These are phyloP conservation scores for Crithidia thermophila DNA, from an alignment of 208 protist genomes.

Conservation along the genomic window DNA sequence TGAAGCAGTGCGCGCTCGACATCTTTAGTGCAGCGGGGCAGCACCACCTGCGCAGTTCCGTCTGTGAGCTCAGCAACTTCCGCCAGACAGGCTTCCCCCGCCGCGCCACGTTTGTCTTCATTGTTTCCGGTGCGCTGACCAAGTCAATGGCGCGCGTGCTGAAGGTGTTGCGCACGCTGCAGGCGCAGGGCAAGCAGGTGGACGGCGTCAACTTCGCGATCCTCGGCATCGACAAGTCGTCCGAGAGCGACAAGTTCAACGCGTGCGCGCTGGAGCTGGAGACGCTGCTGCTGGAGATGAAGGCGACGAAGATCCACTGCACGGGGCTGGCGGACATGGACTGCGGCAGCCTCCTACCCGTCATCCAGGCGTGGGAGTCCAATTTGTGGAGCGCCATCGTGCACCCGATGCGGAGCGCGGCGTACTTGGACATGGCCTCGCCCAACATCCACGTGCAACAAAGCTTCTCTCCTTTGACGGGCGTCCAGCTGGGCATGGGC, in stretches of 20 bases:
- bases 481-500: neutral
- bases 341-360: slow-evolving; percentile 17
- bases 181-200: slow-evolving; percentile 22
- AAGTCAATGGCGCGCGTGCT: slow-evolving; percentile 43
- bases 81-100: slow-evolving; percentile 45
- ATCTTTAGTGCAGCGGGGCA: slow-evolving; percentile 26
- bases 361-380: slow-evolving; percentile 43
- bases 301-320: slow-evolving; percentile 51
- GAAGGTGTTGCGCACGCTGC: slow-evolving; percentile 33
- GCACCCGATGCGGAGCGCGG: slow-evolving; percentile 36
- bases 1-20: slow-evolving; percentile 36
- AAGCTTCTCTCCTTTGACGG: slow-evolving; percentile 6
- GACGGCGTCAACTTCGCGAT: slow-evolving; percentile 53
- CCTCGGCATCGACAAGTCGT: slow-evolving; percentile 47
- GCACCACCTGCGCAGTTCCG: slow-evolving; percentile 42
- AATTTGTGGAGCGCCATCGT: slow-evolving; percentile 54
- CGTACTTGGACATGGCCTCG: slow-evolving; percentile 48
- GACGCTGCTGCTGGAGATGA: slow-evolving; percentile 47
- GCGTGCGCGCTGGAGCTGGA: slow-evolving; percentile 53
- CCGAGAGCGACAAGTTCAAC: slow-evolving; percentile 50
- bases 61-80: slow-evolving; percentile 47
- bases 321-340: slow-evolving; percentile 51
- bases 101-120: slow-evolving; percentile 50
- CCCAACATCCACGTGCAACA: slow-evolving; percentile 26
- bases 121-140: slow-evolving; percentile 45